These are phyloP conservation scores for Echinochloa phyllopogon DNA, from an alignment of 176 grass and related monocot species.

Conservation along the genomic window DNA sequence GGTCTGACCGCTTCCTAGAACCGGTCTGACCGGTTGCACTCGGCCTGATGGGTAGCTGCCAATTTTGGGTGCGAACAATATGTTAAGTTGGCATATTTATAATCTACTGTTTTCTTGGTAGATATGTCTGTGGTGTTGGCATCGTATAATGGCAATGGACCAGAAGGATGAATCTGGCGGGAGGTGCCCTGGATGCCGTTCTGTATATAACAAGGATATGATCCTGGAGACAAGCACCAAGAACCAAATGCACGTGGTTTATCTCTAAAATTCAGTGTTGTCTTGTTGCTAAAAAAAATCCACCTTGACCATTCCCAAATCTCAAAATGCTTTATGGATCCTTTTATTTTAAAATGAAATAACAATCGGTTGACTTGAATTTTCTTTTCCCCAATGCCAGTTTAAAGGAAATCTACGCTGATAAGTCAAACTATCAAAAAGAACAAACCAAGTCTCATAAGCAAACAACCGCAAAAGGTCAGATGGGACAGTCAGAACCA, in stretches of 20 bases:
- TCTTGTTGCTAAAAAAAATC: neutral
- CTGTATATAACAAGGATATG: constrained; percentile 69
- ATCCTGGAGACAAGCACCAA: constrained; percentile 48
- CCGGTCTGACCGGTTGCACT: too few species aligned
- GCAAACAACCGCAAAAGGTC: constrained; percentile 49
- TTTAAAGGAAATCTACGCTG: constrained; percentile 47
- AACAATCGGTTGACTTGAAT: constrained; percentile 1
- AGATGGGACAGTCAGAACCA: constrained; percentile 32
- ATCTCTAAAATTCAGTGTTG: constrained; percentile 11
- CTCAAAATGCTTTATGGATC: neutral
- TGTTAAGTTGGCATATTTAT: constrained; percentile 13
- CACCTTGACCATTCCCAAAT: neutral
- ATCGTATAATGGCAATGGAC: constrained; percentile 65
- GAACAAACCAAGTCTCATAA: constrained; percentile 50
- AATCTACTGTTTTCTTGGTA: constrained; percentile 48
- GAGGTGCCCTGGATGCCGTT: constrained; percentile 68
- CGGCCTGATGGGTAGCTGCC: too few species aligned
- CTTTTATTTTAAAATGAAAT: constrained; percentile 22
- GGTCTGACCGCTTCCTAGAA: too few species aligned
- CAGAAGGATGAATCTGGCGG: constrained; percentile 55
- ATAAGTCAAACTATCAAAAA: constrained; percentile 53
- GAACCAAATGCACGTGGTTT: constrained; percentile 60
- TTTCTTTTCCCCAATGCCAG: constrained; percentile 36
- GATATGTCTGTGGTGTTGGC: constrained; percentile 79
- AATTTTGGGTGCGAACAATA: too few species aligned